Conservation (phyloP, 2,329 filamentous ascomycete species). For the Pyrenochaeta sp. region DNA sequence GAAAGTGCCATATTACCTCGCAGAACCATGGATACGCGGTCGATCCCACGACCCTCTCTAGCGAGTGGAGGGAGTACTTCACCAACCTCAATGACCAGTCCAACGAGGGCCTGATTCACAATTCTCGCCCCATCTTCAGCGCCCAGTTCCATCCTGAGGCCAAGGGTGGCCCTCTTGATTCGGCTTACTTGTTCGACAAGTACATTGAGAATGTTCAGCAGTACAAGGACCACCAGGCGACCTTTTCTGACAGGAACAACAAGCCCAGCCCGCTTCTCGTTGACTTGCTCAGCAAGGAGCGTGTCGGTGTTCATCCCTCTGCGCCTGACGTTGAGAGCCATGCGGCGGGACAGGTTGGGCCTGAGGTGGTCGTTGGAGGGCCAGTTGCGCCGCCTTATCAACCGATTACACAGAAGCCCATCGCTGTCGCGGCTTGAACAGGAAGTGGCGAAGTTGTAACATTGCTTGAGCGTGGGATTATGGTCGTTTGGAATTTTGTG, state of each 20-base stretch:
- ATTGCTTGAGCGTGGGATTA: background rate
- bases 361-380: conserved; percentile 37
- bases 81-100: conserved; percentile 97
- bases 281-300: conserved; percentile 91
- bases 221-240: conserved; percentile 84
- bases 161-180: conserved; percentile 96
- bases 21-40: conserved; percentile 98
- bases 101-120: conserved; percentile 98
- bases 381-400: conserved; percentile 43
- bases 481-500: background rate
- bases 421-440: conserved; percentile 41
- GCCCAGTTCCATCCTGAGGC: conserved; percentile 99
- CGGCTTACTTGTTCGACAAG: conserved; percentile 94
- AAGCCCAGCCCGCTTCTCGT: conserved; percentile 86
- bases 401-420: conserved; percentile 40
- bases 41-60: conserved; percentile 80
- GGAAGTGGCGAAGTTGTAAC: background rate
- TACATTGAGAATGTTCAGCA: conserved; percentile 89
- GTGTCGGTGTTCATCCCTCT: conserved; percentile 77
- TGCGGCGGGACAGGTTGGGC: conserved; percentile 36
- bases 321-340: conserved; percentile 46
- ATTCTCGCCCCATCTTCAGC: conserved; percentile 93
- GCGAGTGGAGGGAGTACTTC: conserved; percentile 97
- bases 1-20: conserved; percentile 97
- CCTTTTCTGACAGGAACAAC: conserved; percentile 81